Base-by-base conservation (phyloP, 768 basidiomycete species). In the Erythrobasidium yunnanense region DNA sequence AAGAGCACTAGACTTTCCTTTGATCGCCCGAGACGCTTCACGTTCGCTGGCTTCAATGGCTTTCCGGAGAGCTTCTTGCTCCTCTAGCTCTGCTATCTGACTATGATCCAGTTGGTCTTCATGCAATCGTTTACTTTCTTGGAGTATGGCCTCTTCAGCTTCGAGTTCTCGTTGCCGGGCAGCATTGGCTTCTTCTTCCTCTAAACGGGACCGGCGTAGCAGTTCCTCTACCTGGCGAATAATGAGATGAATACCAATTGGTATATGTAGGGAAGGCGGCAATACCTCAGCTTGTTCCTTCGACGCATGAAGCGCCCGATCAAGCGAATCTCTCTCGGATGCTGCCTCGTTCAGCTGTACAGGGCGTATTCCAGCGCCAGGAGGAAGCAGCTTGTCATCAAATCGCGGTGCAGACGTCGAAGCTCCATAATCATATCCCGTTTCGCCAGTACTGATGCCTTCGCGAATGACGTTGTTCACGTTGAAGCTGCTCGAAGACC, bases 201-300 rank as follows among this genome's bases (percentile, higher is more conserved):
- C 56, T 58, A 42, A 42, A 42, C 38, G 38, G 38, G 38, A 42
- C 11, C 38, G 38, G 11, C 38, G 38, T n/a, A 42, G 38, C 11
- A 42, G 38, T n/a, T 42, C 38, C 11, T 42, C 38, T 11, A 42
- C n/a, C 38, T 42, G n/a, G 11, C 11, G 38, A 42, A 42, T n/a
- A 11, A n/a, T n/a, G n/a, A n/a, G n/a, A n/a, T n/a, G n/a, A n/a
- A n/a, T n/a, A n/a, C n/a, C n/a, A n/a, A n/a, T n/a, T n/a, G n/a
- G n/a, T n/a, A n/a, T n/a, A n/a, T n/a, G n/a, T n/a, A n/a, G n/a
- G n/a, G n/a, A n/a, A n/a, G n/a, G n/a, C n/a, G n/a, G n/a, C n/a
- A n/a, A n/a, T 20, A 58, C 56, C 56, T 58, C 34, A 8, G 32
- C 35, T 42, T 58, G 56, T 25, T 58, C 56, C 25, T 58, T 42